Evolutionary conservation across 805 yeast genomes (phyloP).

Genomic region (Priceomyces castillae): DNA sequence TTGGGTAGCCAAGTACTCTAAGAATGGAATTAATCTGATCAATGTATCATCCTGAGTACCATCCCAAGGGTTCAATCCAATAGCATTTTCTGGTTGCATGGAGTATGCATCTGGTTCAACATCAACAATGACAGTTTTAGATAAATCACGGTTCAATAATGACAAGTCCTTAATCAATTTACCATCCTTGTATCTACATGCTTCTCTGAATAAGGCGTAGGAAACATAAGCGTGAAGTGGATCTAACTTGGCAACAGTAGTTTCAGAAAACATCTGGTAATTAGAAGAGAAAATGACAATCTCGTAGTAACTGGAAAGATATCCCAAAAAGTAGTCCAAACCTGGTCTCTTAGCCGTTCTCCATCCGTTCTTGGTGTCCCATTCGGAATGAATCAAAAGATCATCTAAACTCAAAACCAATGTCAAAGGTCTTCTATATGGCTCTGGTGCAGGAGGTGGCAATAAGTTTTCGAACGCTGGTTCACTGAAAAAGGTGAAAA

Average conservation of each 20-base stretch:
- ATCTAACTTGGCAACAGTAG: conserved; percentile 82
- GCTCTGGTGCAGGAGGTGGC: conserved; percentile 90
- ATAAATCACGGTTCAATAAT: conserved; percentile 85
- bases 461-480: conserved; percentile 91
- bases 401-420: conserved; percentile 89
- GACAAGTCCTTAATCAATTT: conserved; percentile 85
- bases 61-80: conserved; percentile 79
- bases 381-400: conserved; percentile 82
- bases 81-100: conserved; percentile 92
- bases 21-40: conserved; percentile 80
- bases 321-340: conserved; percentile 91
- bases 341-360: conserved; percentile 99
- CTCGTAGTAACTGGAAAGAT: conserved; percentile 93
- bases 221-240: conserved; percentile 89
- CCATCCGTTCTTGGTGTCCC: conserved; percentile 95
- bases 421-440: conserved; percentile 89
- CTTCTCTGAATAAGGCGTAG: conserved; percentile 86
- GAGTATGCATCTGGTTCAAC: conserved; percentile 67
- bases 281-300: conserved; percentile 87
- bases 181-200: conserved; percentile 86
- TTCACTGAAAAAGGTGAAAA: conserved; percentile 82
- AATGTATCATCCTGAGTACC: conserved; percentile 82
- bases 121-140: conserved; percentile 78
- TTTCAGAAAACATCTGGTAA: conserved; percentile 81
- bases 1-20: conserved; percentile 92